A percentile compares a stretch with the other conserved stretches of the same genome.
These are phyloP conservation scores for Fusarium piperis DNA, from an alignment of 2,329 filamentous ascomycete species.

Conservation along the genomic window DNA sequence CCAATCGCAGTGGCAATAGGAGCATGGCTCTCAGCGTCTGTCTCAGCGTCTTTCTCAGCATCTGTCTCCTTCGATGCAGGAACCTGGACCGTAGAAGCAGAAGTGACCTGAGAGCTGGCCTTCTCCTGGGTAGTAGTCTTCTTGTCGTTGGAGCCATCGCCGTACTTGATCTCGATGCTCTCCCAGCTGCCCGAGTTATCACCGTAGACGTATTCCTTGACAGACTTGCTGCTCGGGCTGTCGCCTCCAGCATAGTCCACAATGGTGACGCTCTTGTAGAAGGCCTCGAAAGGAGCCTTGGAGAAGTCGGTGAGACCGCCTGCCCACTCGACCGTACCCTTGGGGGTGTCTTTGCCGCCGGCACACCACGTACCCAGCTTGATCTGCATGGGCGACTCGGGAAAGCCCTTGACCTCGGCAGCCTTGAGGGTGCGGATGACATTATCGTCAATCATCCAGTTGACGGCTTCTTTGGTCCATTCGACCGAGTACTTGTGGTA, in stretches of 20 bases:
- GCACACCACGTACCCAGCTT: conserved; percentile 74
- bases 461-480: conserved; percentile 70
- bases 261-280: conserved; percentile 64
- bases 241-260: conserved; percentile 59
- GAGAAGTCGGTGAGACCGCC: conserved; percentile 66
- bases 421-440: conserved; percentile 66
- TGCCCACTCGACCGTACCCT: conserved; percentile 76
- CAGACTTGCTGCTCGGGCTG: conserved; percentile 49
- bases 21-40: background rate
- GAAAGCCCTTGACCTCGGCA: conserved; percentile 67
- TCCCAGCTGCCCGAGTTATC: conserved; percentile 58
- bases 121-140: background rate
- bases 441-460: conserved; percentile 71
- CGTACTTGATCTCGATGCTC: conserved; percentile 57
- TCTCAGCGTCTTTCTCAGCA: background rate
- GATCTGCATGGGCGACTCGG: conserved; percentile 76
- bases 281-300: conserved; percentile 60
- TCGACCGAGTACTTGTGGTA: conserved; percentile 74
- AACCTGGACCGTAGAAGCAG: background rate
- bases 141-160: background rate
- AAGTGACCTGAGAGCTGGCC: background rate
- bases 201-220: conserved; percentile 56
- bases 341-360: conserved; percentile 63
- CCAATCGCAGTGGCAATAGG: background rate
- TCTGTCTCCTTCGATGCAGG: background rate